Conservation (phyloP, 2,329 filamentous ascomycete genomes). For the Zopfia rhizophila region DNA sequence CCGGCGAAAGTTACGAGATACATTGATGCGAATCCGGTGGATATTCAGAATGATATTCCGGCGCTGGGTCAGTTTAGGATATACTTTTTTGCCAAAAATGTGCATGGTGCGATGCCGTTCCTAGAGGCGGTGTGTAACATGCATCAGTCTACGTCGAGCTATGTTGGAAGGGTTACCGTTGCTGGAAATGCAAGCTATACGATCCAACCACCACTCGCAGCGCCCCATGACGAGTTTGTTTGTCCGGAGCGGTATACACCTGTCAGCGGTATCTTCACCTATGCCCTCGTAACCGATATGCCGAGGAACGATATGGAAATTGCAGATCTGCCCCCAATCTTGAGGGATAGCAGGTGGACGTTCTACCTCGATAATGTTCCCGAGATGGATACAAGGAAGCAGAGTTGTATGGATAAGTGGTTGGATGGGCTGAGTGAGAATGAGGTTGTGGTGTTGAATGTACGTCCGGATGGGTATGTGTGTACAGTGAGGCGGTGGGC, state of each 20-base stretch:
- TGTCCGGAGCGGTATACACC: slow-evolving; percentile 75
- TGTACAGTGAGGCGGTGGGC: slow-evolving; percentile 66
- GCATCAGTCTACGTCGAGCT: slow-evolving; percentile 62
- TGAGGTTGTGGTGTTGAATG: slow-evolving; percentile 72
- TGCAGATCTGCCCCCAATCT: slow-evolving; percentile 68
- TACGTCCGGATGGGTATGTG: slow-evolving; percentile 79
- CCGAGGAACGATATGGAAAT: slow-evolving; percentile 72
- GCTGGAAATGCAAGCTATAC: slow-evolving; percentile 71
- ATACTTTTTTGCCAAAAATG: slow-evolving; percentile 74
- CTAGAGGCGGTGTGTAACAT: slow-evolving; percentile 68
- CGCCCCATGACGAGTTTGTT: slow-evolving; percentile 72
- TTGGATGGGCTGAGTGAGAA: slow-evolving; percentile 66
- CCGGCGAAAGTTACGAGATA: slow-evolving; percentile 78
- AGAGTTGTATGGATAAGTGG: slow-evolving; percentile 74
- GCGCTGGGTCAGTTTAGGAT: slow-evolving; percentile 81
- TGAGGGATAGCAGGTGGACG: slow-evolving; percentile 75
- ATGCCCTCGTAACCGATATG: slow-evolving; percentile 70
- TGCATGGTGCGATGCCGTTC: slow-evolving; percentile 66
- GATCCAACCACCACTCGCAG: slow-evolving; percentile 65
- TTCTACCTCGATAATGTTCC: slow-evolving; percentile 76
- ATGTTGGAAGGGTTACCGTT: slow-evolving; percentile 69
- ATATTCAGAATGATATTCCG: slow-evolving; percentile 81
- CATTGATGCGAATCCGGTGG: slow-evolving; percentile 80
- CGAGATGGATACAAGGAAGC: slow-evolving; percentile 63
- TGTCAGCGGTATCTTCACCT: slow-evolving; percentile 75